Conservation (phyloP, 148 eudicot genomes). For the Vaccinium myrtillus region DNA sequence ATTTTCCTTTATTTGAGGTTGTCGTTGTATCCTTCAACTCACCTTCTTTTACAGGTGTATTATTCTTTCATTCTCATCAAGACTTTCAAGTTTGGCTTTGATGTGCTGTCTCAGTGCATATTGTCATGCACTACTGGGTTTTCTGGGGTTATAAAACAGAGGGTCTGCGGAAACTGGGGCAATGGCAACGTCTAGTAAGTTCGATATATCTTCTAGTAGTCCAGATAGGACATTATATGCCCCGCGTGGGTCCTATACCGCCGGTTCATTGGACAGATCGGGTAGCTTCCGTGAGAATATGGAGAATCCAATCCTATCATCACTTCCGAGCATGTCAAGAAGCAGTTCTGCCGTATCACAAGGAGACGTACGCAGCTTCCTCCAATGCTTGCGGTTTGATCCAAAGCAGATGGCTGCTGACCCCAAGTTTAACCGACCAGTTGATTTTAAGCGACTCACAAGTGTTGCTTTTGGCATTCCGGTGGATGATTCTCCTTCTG, state of each 20-base stretch:
- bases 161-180: slow-evolving; percentile 37
- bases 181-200: slow-evolving; percentile 68
- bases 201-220: slow-evolving; percentile 53
- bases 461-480: slow-evolving; percentile 48
- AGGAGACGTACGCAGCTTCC: slow-evolving; percentile 50
- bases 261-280: slow-evolving; percentile 56
- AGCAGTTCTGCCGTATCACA: slow-evolving; percentile 47
- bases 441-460: slow-evolving; percentile 44
- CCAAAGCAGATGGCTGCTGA: slow-evolving; percentile 42
- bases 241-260: slow-evolving; percentile 47
- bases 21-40: slow-evolving; percentile 2
- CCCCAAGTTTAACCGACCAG: slow-evolving; percentile 42
- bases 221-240: slow-evolving; percentile 53
- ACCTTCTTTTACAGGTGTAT: slow-evolving; percentile 18
- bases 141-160: slow-evolving; percentile 31
- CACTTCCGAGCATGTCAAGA: slow-evolving; percentile 66
- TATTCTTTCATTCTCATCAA: background rate
- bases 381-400: slow-evolving; percentile 60
- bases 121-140: slow-evolving; percentile 55
- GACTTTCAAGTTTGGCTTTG: slow-evolving; percentile 23
- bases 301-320: slow-evolving; percentile 56
- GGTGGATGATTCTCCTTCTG: slow-evolving; percentile 46
- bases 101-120: slow-evolving; percentile 29
- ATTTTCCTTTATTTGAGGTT: background rate
- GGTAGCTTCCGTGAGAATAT: slow-evolving; percentile 59